These are phyloP conservation scores for Pythium sp. DNA, from an alignment of 352 stramenopile genomes.

Conservation along the genomic window DNA sequence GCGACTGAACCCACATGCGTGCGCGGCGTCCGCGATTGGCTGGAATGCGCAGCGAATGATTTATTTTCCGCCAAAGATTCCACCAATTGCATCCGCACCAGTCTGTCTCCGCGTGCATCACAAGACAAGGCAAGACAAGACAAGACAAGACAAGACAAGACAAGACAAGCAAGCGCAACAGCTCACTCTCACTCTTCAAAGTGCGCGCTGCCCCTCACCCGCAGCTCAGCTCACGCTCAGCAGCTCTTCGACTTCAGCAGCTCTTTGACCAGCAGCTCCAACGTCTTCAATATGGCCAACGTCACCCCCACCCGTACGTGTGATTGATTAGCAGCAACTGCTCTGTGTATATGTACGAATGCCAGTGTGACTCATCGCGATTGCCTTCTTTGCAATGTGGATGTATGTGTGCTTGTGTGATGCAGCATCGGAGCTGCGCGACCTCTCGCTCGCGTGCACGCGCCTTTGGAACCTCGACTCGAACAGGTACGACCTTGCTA, in stretches of 20 bases:
- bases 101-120: neutral
- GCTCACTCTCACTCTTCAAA: neutral
- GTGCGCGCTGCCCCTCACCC: neutral
- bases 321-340: too few species aligned
- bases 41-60: slow-evolving; percentile 8
- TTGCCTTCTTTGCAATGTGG: neutral
- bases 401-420: neutral
- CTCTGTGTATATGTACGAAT: neutral
- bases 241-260: too few species aligned
- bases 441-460: slow-evolving; percentile 75
- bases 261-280: neutral
- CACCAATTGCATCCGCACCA: neutral
- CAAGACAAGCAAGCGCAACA: neutral
- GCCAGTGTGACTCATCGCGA: too few species aligned
- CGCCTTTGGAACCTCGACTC: slow-evolving; percentile 92
- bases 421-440: slow-evolving; percentile 46
- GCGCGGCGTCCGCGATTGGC: slow-evolving; percentile 2
- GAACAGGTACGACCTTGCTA: slow-evolving; percentile 47
- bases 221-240: neutral
- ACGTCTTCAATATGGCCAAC: slow-evolving; percentile 34
- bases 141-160: neutral
- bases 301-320: slow-evolving; percentile 44
- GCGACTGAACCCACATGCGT: slow-evolving; percentile 16
- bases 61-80: slow-evolving; percentile 6
- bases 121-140: neutral